Evolutionary conservation across 1,284 basidiomycete genomes (phyloP).

Genomic region (Prillingera fragicola): DNA sequence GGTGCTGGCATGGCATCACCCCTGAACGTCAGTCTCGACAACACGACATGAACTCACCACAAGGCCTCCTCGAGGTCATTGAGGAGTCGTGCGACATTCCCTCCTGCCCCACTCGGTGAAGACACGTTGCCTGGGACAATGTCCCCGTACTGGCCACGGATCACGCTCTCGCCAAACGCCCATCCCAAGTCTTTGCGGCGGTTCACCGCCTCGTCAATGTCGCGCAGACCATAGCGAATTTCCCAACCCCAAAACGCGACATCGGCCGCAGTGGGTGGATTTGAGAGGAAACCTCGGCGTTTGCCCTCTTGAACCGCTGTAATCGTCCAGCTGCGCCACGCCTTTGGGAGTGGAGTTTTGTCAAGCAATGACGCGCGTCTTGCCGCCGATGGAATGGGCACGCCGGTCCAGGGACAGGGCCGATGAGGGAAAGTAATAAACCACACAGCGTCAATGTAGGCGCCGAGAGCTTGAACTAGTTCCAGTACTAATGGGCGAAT

Average conservation of each 20-base stretch:
- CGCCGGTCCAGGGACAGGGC: conserved; percentile 16
- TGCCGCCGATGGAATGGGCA: not conserved
- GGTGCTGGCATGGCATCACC: conserved; percentile 40
- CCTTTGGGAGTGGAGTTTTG: conserved; percentile 1
- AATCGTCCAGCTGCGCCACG: conserved; percentile 34
- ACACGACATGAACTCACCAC: conserved; percentile 25
- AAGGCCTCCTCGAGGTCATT: conserved; percentile 44
- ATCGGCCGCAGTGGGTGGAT: conserved; percentile 21
- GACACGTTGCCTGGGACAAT: conserved; percentile 29
- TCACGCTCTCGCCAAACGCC: conserved; percentile 32
- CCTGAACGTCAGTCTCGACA: conserved; percentile 19
- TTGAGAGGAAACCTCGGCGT: conserved; percentile 20
- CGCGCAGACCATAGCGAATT: conserved; percentile 30
- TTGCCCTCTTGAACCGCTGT: conserved; percentile 39
- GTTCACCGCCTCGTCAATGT: conserved; percentile 42
- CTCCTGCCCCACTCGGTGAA: conserved; percentile 19
- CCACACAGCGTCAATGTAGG: conserved; percentile 42
- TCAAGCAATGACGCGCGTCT: conserved; percentile 3
- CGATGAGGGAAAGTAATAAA: conserved; percentile 18
- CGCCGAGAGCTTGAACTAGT: conserved; percentile 38
- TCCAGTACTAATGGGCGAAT: conserved; percentile 42
- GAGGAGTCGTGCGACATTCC: conserved; percentile 33
- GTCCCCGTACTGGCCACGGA: conserved; percentile 31
- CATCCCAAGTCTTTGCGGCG: conserved; percentile 36
- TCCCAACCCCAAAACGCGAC: conserved; percentile 37